A percentile compares a stretch with the other conserved stretches of the same genome.
phyloP scores from a whole-genome alignment of 2,329 filamentous ascomycete species.

The Aspergillus floridensis region DNA sequence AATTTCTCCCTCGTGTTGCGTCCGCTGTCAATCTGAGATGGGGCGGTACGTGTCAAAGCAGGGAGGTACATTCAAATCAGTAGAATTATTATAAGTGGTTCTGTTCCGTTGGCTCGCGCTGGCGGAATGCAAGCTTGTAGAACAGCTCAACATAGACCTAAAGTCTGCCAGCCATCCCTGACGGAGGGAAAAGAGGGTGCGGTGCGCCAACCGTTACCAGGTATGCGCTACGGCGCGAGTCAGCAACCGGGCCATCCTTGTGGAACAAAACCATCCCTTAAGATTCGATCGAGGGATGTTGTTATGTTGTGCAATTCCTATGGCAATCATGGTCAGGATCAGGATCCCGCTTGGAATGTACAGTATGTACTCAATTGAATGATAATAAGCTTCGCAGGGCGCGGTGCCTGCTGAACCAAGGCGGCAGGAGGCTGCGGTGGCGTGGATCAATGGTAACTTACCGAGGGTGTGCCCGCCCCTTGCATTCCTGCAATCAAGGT shows the following conservation, averaged over 20 bases:
- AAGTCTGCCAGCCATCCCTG: not conserved
- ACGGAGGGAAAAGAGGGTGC: not conserved
- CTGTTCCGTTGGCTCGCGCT: not conserved
- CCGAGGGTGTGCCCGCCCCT: not conserved
- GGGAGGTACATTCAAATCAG: slow-evolving; percentile 41
- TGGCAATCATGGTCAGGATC: not conserved
- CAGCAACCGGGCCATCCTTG: not conserved
- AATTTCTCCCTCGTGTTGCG: slow-evolving; percentile 44
- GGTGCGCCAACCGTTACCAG: not conserved
- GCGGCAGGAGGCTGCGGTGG: not conserved
- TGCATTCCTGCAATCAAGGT: not conserved
- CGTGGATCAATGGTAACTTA: not conserved
- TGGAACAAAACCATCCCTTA: not conserved
- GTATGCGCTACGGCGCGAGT: not conserved
- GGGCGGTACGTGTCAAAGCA: slow-evolving; percentile 45
- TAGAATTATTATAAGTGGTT: not conserved
- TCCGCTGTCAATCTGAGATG: slow-evolving; percentile 34
- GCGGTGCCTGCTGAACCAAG: not conserved
- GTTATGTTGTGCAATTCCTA: slow-evolving; percentile 6
- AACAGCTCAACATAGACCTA: not conserved
- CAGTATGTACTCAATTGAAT: too few species aligned
- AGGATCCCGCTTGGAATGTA: slow-evolving; percentile 3
- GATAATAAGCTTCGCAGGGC: not conserved
- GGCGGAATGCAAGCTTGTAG: not conserved
- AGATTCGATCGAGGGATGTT: not conserved